A percentile compares a stretch with the other conserved stretches of the same genome.
These are phyloP conservation scores for Diplodia mutila DNA, from an alignment of 2,329 filamentous ascomycete species.

Conservation along the genomic window DNA sequence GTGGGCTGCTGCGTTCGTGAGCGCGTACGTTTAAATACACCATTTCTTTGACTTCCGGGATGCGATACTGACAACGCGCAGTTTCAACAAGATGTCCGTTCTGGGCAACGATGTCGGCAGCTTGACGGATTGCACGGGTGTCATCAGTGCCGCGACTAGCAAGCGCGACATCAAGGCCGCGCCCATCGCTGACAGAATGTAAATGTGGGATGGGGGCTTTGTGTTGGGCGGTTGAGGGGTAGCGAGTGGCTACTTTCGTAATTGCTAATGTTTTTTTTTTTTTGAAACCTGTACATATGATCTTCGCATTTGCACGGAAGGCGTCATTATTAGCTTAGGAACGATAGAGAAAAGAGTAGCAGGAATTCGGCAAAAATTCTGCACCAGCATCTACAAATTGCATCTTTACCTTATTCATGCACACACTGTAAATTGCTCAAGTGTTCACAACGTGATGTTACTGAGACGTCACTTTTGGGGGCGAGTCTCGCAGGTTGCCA, in stretches of 20 bases:
- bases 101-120: constrained; percentile 34
- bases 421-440: not conserved
- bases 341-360: not conserved
- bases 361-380: not conserved
- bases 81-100: constrained; percentile 43
- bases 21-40: constrained; percentile 26
- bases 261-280: constrained; percentile 10
- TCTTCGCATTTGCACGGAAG: not conserved
- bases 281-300: not conserved
- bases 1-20: constrained; percentile 39
- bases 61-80: not conserved
- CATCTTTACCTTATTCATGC: not conserved
- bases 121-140: constrained; percentile 40
- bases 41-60: not conserved
- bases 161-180: constrained; percentile 40
- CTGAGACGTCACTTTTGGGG: not conserved
- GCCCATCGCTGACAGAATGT: constrained; percentile 35
- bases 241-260: not conserved
- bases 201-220: not conserved
- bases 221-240: not conserved
- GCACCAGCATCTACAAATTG: not conserved
- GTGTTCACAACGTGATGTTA: not conserved
- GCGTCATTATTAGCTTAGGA: not conserved
- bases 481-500: not conserved
- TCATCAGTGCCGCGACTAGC: constrained; percentile 37